Evolutionary conservation across 2,329 filamentous ascomycete genomes (phyloP).

Genomic region (Pseudogymnoascus sp.): DNA sequence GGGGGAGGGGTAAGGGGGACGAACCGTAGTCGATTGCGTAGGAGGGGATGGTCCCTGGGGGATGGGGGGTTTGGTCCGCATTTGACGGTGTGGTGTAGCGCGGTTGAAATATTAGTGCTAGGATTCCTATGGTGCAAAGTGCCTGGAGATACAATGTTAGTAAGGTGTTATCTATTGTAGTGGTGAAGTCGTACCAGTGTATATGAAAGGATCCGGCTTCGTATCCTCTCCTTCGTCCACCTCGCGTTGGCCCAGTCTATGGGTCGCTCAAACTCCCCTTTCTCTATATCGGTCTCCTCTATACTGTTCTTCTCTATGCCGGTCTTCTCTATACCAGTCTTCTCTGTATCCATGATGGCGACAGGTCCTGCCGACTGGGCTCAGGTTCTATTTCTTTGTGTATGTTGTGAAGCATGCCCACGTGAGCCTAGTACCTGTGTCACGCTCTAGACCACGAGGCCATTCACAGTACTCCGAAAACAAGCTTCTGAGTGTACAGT

Average conservation of each 20-base stretch:
- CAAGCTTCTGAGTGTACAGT: background rate
- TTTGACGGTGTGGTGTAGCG: background rate
- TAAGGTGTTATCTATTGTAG: background rate
- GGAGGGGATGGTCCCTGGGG: background rate
- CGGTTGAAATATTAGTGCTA: background rate
- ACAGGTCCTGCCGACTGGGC: no score
- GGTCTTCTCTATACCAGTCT: background rate
- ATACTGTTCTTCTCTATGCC: no score
- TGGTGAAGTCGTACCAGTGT: background rate
- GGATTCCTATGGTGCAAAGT: background rate
- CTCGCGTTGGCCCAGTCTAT: background rate
- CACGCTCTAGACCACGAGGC: background rate
- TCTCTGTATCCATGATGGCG: background rate
- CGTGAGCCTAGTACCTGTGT: background rate
- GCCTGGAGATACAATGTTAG: background rate
- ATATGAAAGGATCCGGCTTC: background rate
- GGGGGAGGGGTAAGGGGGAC: background rate
- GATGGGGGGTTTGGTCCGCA: background rate
- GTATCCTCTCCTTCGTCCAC: background rate
- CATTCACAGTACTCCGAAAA: background rate
- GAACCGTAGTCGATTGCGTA: conserved; percentile 2
- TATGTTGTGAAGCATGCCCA: background rate
- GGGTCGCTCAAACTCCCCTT: background rate
- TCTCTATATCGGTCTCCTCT: background rate
- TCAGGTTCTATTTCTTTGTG: background rate